Evolutionary conservation across 2,329 filamentous ascomycete genomes (phyloP), one percentile per base, ranked within the genome.

Genomic region (Periconia macrospinosa): DNA sequence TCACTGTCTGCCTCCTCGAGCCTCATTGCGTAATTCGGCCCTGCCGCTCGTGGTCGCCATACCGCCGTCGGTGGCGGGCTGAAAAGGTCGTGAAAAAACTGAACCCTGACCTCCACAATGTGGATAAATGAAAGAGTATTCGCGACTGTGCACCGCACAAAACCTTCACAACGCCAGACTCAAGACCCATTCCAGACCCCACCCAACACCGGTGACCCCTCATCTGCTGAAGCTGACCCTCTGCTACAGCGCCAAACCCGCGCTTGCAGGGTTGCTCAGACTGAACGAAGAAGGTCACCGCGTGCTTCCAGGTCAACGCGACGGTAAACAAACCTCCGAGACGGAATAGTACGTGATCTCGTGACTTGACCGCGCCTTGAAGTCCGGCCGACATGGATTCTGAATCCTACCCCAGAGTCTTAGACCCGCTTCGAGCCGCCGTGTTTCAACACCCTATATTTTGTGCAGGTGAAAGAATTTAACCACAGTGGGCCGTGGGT

Each of bases 251-350:
- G 52, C 60, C 54, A 51, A 54, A 55, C 61, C 55, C 59, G 65
- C 66, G 67, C 67, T 67, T 71, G 63, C 58, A 61, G 50, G 57
- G 55, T 48, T 41, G 41, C 27, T 47, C 19, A 35, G 41, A 44
- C 54, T 55, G 41, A 59, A 56, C 47, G 50, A 53, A 58, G 56
- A 58, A 58, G 56, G 54, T 68, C 66, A 62, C 65, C 65, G 61
- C 56, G 60, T 51, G 63, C 65, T 63, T 62, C 63, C 62, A 51
- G 65, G 70, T 60, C 55, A 65, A 73, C 71, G 70, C 68, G 69
- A 59, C 59, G 41, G 63, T 69, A 72, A 69, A 73, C 67, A 73
- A 71, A 68, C 30, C 52, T 37, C 54, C 45, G 56, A 62, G 64
- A 55, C 56, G 46, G 61, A 59, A 59, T 51, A 55, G 58, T 65